Conservation (phyloP, 2,329 filamentous ascomycete species). For the Neonectria punicea region DNA sequence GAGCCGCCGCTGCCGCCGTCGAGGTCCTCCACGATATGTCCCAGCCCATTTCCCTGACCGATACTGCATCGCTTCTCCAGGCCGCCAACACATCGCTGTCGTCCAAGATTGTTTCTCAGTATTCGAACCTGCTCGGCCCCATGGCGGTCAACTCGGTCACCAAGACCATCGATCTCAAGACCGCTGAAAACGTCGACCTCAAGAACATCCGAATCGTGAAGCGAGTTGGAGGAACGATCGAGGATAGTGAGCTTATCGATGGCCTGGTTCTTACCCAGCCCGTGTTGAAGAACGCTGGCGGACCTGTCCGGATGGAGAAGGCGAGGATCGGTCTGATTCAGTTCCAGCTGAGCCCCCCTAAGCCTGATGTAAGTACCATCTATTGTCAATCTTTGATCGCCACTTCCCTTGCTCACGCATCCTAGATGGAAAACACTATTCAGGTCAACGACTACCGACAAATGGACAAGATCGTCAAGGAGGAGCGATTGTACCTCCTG, state of each 20-base stretch:
- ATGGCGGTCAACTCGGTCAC: constrained; percentile 98
- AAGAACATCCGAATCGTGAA: constrained; percentile 97
- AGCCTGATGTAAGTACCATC: constrained; percentile 81
- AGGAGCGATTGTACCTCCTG: constrained; percentile 96
- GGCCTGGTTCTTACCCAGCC: constrained; percentile 92
- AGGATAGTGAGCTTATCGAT: constrained; percentile 97
- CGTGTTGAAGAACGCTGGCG: constrained; percentile 92
- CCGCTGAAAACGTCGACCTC: constrained; percentile 94
- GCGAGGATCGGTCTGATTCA: constrained; percentile 96
- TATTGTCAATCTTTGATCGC: neutral
- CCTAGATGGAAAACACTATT: constrained; percentile 98
- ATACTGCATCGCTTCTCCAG: constrained; percentile 91
- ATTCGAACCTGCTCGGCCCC: constrained; percentile 92
- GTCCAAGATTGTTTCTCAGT: constrained; percentile 98
- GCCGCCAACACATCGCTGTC: constrained; percentile 96
- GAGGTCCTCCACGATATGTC: constrained; percentile 95
- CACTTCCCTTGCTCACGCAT: constrained; percentile 31
- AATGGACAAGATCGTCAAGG: constrained; percentile 99
- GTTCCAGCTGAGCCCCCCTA: constrained; percentile 97
- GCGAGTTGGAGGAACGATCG: constrained; percentile 97
- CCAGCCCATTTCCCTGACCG: constrained; percentile 87
- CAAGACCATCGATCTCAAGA: constrained; percentile 95
- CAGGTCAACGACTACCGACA: constrained; percentile 99
- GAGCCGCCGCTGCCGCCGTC: constrained; percentile 89
- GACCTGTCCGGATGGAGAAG: constrained; percentile 94